phyloP scores from a whole-genome alignment of 371 early-diverging fungal species.

The Mucor piriformis region DNA sequence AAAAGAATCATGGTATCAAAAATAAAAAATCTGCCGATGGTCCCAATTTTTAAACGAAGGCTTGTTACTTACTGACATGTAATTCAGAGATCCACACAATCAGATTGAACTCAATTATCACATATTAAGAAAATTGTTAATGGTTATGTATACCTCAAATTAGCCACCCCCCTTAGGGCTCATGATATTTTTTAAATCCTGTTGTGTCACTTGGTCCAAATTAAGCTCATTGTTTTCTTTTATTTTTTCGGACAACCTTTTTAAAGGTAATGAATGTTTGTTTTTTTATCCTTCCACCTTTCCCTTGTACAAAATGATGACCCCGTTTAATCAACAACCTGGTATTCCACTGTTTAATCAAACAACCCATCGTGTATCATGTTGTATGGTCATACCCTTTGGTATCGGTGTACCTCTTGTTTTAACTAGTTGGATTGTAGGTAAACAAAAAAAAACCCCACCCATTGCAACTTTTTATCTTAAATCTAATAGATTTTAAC shows the following conservation, averaged over 20 bases:
- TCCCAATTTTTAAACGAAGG: no score
- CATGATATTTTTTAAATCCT: no score
- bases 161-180: no score
- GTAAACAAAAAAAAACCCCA: background rate
- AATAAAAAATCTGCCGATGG: no score
- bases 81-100: no score
- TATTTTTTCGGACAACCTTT: background rate
- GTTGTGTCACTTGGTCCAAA: no score
- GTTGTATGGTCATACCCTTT: conserved; percentile 7
- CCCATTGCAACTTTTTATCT: background rate
- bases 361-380: background rate
- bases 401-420: background rate
- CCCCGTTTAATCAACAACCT: conserved; percentile 3
- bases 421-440: conserved; percentile 19
- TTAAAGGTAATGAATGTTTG: background rate
- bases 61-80: no score
- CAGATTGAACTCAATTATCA: no score
- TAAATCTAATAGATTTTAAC: no score
- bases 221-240: background rate
- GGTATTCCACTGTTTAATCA: conserved; percentile 3
- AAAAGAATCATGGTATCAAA: no score
- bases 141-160: no score
- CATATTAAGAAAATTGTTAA: no score
- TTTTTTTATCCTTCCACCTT: background rate
- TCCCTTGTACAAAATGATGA: background rate